These are phyloP conservation scores for Ottelia alismoides DNA, from an alignment of 106 monocot species.

Conservation along the genomic window DNA sequence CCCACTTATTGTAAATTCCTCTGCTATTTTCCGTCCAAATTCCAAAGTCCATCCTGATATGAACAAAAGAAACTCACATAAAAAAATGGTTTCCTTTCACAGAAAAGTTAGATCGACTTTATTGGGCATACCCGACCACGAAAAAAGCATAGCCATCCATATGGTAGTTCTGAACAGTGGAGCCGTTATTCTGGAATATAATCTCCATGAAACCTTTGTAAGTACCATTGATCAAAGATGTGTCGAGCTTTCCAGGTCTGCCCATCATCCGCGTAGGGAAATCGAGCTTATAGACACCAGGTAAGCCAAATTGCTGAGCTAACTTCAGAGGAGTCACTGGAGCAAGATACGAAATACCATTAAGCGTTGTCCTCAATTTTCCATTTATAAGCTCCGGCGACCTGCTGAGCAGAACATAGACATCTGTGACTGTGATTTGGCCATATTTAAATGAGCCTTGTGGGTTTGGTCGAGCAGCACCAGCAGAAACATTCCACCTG, in stretches of 20 bases:
- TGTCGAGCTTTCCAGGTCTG: conserved; percentile 77
- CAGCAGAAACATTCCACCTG: conserved; percentile 92
- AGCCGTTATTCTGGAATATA: conserved; percentile 90
- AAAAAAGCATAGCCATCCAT: conserved; percentile 99
- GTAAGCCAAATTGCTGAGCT: conserved; percentile 78
- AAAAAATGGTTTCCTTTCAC: background rate
- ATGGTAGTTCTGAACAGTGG: conserved; percentile 74
- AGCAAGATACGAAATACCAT: conserved; percentile 87
- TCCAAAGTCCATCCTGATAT: conserved; percentile 85
- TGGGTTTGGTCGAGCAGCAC: conserved; percentile 96
- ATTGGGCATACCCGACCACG: conserved; percentile 77
- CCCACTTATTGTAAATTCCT: conserved; percentile 94
- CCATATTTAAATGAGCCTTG: conserved; percentile 96
- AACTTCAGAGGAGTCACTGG: conserved; percentile 85
- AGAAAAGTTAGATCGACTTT: background rate
- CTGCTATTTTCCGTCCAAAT: conserved; percentile 94
- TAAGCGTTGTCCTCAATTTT: conserved; percentile 50
- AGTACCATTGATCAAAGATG: conserved; percentile 84
- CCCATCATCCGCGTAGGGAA: conserved; percentile 84
- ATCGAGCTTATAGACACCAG: conserved; percentile 91
- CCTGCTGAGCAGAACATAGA: conserved; percentile 55
- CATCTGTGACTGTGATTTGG: conserved; percentile 84
- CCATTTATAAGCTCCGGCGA: conserved; percentile 70
- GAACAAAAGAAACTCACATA: conserved; percentile 5
- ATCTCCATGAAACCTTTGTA: conserved; percentile 92